A percentile compares a stretch with the other conserved stretches of the same genome.
Conservation (phyloP, 225 moss, liverwort and hornwort genomes). For the Neckera pumila region DNA sequence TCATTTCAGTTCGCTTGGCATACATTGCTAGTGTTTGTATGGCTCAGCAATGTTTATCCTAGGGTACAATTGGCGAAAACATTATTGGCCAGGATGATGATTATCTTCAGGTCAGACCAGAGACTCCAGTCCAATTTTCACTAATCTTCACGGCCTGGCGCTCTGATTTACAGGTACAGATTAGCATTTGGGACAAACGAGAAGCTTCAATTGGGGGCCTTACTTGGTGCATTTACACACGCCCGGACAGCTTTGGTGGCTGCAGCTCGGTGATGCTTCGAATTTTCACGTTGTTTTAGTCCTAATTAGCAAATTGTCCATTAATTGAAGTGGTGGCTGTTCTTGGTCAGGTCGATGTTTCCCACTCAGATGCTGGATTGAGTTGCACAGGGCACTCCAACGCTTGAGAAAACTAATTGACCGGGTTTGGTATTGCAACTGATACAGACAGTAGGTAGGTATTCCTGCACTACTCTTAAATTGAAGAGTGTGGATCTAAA, state of each 20-base stretch:
- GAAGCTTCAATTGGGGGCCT: conserved; percentile 84
- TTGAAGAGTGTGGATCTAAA: neutral
- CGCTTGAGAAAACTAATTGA: neutral
- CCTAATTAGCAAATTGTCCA: neutral
- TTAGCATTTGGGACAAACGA: conserved; percentile 86
- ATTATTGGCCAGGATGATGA: neutral
- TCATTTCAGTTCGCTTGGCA: neutral
- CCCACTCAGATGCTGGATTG: neutral
- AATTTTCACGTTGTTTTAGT: neutral
- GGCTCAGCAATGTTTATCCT: neutral
- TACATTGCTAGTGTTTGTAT: neutral
- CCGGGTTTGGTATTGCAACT: neutral
- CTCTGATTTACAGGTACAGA: conserved; percentile 62
- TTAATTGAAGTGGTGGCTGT: too few relatives aligned
- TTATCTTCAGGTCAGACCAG: neutral
- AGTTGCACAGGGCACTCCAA: neutral
- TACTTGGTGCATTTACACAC: conserved; percentile 74
- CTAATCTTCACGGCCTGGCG: neutral
- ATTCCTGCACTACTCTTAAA: neutral
- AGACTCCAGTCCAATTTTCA: neutral
- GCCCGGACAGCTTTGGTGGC: conserved; percentile 65
- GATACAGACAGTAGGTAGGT: neutral
- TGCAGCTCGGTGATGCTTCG: conserved; percentile 36
- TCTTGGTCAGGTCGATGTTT: too few relatives aligned
- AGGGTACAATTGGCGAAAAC: too few relatives aligned